Base-by-base conservation (phyloP, 352 stramenopile genomes). In the Phytopythium cucurbitacearum region DNA sequence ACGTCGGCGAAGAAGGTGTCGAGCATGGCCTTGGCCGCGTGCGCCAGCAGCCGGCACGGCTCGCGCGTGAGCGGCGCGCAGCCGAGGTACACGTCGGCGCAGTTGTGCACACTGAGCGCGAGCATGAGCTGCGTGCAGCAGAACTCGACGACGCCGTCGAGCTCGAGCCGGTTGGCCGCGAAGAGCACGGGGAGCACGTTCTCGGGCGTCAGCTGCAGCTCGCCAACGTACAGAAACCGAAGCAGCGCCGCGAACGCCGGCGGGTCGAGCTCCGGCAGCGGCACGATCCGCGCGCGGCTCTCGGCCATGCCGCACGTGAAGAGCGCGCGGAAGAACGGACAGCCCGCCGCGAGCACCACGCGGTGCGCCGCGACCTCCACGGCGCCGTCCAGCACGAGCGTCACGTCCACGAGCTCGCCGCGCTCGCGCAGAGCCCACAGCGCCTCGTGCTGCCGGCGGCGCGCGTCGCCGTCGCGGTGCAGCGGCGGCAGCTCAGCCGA, bases 291-390 rank as follows among this genome's bases (percentile, higher is more conserved):
- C 21, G 58, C 64, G 13, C 33, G 53, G 6, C 67, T 78, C 53
- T 91, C 80, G 35, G 76, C 74, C 80, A 91, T 87, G 38, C 80
- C 80, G 65, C 64, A 79, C 1, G 78, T 91, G 59, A 91, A 91
- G 5, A 91, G 63, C 41, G 80, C 80, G 49, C 75, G 65, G 57
- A 91, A 91, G 51, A 87, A 91, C 10, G 77, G 76, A 53, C 78
- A 88, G 16, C 73, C 71, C 2, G 65, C 64, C 39, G 78, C 78
- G 6, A 91, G 60, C 35, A 91, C 59, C 28, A 91, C 63, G 40
- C 80, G 76, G 51, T 91, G 80, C 4, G 74, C 80, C 8, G 67
- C 64, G 32, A 89, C 64, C 39, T 71, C 59, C 28, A 51, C 46
- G 35, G 80, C 61, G 32, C 59, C 55, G 37, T 80, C 65, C 40